phyloP scores from a whole-genome alignment of 1,139 yeast species.

The Hyphopichia burtonii region DNA sequence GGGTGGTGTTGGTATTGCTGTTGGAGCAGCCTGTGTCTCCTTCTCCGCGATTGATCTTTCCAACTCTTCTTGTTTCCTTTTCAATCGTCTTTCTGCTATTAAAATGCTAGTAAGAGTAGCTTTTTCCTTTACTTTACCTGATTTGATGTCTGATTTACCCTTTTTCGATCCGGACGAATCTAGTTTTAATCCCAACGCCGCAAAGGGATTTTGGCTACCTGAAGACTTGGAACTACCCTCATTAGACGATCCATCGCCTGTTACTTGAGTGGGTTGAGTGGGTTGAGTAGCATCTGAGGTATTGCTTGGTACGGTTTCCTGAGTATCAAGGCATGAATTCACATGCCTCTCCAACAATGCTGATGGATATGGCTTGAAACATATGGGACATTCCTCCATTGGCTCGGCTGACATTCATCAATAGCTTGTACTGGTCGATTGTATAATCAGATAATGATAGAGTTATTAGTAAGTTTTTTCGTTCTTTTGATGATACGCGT shows the following conservation, averaged over 20 bases:
- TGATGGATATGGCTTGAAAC: constrained; percentile 23
- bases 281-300: not conserved
- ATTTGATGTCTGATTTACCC: constrained; percentile 14
- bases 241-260: not conserved
- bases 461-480: not conserved
- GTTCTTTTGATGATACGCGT: too few species aligned
- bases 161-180: constrained; percentile 21
- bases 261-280: too few species aligned
- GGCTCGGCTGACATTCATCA: constrained; percentile 2
- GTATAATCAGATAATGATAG: not conserved
- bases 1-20: not conserved
- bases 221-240: not conserved
- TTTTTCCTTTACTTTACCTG: constrained; percentile 15
- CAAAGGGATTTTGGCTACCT: constrained; percentile 19
- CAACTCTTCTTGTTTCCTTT: constrained; percentile 10
- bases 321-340: constrained; percentile 34
- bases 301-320: too few species aligned
- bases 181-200: constrained; percentile 29
- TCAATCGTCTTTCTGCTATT: constrained; percentile 31
- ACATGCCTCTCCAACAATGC: constrained; percentile 40
- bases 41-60: not conserved
- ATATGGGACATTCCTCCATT: constrained; percentile 33
- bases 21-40: not conserved
- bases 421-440: not conserved
- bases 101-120: constrained; percentile 31